Conservation (phyloP, 2,329 filamentous ascomycete genomes). For the Claviceps pazoutovae region DNA sequence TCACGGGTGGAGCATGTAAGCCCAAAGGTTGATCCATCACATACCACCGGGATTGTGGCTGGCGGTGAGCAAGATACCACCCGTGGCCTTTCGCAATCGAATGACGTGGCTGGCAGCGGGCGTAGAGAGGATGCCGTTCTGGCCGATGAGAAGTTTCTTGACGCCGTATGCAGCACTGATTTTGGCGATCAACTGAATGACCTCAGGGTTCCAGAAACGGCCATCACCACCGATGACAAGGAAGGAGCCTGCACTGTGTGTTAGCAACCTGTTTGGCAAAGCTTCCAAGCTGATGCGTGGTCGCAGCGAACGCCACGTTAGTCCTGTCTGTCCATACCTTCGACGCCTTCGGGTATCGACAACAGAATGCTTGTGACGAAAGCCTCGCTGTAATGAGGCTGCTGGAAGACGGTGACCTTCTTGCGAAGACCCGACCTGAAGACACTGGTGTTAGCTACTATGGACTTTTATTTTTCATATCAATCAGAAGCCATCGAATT, state of each 20-base stretch:
- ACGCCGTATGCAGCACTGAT: slow-evolving; percentile 94
- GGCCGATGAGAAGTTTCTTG: slow-evolving; percentile 95
- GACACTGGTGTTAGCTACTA: not conserved
- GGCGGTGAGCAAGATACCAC: slow-evolving; percentile 90
- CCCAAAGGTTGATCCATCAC: slow-evolving; percentile 14
- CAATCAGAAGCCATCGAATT: not conserved
- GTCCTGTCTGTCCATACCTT: slow-evolving; percentile 37
- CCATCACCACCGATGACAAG: slow-evolving; percentile 97
- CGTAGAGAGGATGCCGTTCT: slow-evolving; percentile 91
- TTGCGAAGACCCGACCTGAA: slow-evolving; percentile 89
- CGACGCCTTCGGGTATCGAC: slow-evolving; percentile 85
- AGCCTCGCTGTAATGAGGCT: slow-evolving; percentile 88
- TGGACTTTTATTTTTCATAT: not conserved
- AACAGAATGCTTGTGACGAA: slow-evolving; percentile 90
- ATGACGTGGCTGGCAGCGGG: slow-evolving; percentile 94
- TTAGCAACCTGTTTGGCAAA: not conserved
- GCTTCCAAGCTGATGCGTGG: not conserved
- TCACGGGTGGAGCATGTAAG: not conserved
- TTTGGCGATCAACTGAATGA: slow-evolving; percentile 92
- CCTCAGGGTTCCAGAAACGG: slow-evolving; percentile 92
- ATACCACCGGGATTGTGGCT: slow-evolving; percentile 96
- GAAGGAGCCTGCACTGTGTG: slow-evolving; percentile 44
- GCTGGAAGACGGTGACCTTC: slow-evolving; percentile 96
- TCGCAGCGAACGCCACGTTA: not conserved
- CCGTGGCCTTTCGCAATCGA: slow-evolving; percentile 84